A percentile compares a stretch with the other conserved stretches of the same genome.
phyloP scores from a whole-genome alignment of 73 alveolate genomes.

The Paramecium sonneborni region DNA sequence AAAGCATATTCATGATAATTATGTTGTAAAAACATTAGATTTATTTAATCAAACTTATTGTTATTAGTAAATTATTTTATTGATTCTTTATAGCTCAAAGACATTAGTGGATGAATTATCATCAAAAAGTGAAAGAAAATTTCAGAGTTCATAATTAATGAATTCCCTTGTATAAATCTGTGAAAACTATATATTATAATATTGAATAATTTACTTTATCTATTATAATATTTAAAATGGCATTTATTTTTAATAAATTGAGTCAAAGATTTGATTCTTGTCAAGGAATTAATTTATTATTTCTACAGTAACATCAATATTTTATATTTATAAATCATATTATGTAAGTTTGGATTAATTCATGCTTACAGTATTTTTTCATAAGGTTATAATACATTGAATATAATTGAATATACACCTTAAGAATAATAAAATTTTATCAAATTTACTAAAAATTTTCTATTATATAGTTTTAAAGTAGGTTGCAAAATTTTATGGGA shows the following conservation, averaged over 20 bases:
- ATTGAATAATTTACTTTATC: slow-evolving; percentile 14
- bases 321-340: not conserved
- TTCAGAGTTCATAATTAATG: slow-evolving; percentile 87
- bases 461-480: not conserved
- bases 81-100: not conserved
- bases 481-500: slow-evolving; percentile 3
- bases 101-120: slow-evolving; percentile 59
- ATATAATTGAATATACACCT: too few relatives aligned
- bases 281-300: not conserved
- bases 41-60: not conserved
- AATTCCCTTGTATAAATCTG: slow-evolving; percentile 44
- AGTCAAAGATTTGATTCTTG: not conserved
- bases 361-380: too few relatives aligned
- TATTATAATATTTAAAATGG: not conserved
- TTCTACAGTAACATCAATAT: not conserved
- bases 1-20: slow-evolving; percentile 70
- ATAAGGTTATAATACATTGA: too few relatives aligned
- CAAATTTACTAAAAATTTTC: not conserved
- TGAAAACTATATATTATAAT: not conserved
- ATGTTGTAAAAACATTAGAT: slow-evolving; percentile 57
- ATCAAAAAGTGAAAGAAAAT: slow-evolving; percentile 92
- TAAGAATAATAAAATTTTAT: slow-evolving; percentile 48
- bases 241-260: not conserved
- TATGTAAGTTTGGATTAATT: not conserved
- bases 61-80: slow-evolving; percentile 14